A percentile compares a stretch with the other conserved stretches of the same genome.
Conservation (phyloP, 345 rosid species). For the Aethionema arabicum region DNA sequence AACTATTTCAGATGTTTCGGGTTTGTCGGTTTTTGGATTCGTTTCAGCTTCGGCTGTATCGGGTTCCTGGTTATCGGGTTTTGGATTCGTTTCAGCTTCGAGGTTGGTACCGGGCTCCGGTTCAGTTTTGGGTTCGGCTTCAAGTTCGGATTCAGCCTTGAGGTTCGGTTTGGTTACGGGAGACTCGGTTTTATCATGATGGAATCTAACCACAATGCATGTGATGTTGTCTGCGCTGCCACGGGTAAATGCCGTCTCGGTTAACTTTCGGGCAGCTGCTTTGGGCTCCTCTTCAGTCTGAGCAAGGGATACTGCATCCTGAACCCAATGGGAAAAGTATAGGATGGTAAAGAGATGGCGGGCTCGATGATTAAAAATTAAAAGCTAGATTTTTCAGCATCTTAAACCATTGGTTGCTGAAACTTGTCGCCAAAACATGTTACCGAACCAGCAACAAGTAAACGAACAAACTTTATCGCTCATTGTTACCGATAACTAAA, state of each 20-base stretch:
- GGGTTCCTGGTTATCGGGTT: conserved; percentile 13
- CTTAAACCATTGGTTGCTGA: too few relatives aligned
- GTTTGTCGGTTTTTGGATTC: conserved; percentile 18
- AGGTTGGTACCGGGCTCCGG: conserved; percentile 9
- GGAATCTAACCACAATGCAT: conserved; percentile 87
- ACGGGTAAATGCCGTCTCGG: conserved; percentile 73
- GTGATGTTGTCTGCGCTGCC: conserved; percentile 99
- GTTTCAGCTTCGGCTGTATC: conserved; percentile 17
- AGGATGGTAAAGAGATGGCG: neutral
- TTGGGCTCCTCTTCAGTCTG: conserved; percentile 76
- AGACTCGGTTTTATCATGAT: conserved; percentile 45
- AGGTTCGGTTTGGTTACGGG: conserved; percentile 24
- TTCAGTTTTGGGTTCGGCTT: conserved; percentile 19
- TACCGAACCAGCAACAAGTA: too few relatives aligned
- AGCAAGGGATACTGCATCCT: conserved; percentile 91
- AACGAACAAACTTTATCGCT: too few relatives aligned
- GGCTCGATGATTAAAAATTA: too few relatives aligned
- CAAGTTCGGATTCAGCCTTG: conserved; percentile 7
- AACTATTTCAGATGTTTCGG: neutral
- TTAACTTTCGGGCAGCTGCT: conserved; percentile 80
- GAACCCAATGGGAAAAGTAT: neutral
- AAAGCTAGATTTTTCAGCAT: too few relatives aligned
- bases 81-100: conserved; percentile 12
- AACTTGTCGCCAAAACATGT: too few relatives aligned
- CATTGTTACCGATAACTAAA: too few relatives aligned